Evolutionary conservation across 2,329 filamentous ascomycete species (phyloP), one percentile per base, ranked within the genome.

Genomic region (Shiraia sp.): DNA sequence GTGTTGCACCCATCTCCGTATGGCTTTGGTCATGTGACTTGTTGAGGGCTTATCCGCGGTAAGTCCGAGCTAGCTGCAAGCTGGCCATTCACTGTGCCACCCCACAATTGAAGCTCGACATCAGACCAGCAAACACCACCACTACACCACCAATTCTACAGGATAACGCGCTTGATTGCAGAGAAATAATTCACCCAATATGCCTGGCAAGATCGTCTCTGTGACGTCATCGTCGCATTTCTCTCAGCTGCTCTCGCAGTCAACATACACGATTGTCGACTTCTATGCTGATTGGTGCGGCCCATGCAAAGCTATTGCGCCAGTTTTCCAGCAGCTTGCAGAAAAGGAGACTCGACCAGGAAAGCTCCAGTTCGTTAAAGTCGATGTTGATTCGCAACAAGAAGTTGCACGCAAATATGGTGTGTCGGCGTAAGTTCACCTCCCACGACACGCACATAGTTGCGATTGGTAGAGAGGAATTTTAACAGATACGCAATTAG

Each of bases 231-330:
- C 57, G 37, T 49, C 65, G 14, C 66, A 70, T 47, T 69, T 69
- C 57, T 56, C 59, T 22, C 62, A 55, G 27, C 59, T 70, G 19
- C 55, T 70, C 36, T 58, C 55, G 26, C 54, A 61, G 3, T 62
- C 63, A 37, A 66, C 65, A 17, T 69, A 66, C 49, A 71, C 74
- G 40, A 68, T 79, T 40, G 70, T 76, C 57, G 76, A 79, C 62
- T 78, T 77, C 71, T 77, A 75, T 59, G 76, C 76, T 10, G 74
- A 75, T 49, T 81, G 79, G 78, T 80, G 79, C 59, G 78, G 78
- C 2, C 79, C 79, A 19, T 81, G 79, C 71, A 78, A 78, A 57
- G 69, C 73, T 24, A 78, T 81, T 40, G 72, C 73, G 3, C 78
- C 78, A 22, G 66, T 61, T 0, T 75, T 80, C 57, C 73, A 75